Conservation (phyloP, 176 grass and related monocot genomes). For the Aegilops longissima region DNA sequence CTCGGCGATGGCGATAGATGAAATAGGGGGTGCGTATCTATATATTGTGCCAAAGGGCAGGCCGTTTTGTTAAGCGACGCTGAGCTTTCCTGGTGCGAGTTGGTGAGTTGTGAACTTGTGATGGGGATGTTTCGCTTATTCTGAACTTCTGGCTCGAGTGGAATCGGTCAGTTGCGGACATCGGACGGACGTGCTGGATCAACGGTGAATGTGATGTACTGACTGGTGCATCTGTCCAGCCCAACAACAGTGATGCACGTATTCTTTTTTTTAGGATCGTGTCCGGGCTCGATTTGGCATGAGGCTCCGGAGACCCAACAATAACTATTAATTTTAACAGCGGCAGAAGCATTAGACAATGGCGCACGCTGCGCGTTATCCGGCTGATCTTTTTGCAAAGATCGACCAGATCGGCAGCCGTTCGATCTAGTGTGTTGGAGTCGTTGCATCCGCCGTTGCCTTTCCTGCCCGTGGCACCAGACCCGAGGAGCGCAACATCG, state of each 20-base stretch:
- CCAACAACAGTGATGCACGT: background rate
- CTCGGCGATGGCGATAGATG: background rate
- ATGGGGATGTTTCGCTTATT: slow-evolving; percentile 3
- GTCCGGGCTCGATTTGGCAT: no score
- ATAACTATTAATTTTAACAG: no score
- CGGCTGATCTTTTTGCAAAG: no score
- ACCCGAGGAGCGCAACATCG: no score
- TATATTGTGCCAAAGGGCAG: background rate
- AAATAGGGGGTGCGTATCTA: background rate
- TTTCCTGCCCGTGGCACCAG: no score
- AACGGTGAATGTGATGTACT: slow-evolving; percentile 9
- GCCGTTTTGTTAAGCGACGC: slow-evolving; percentile 20
- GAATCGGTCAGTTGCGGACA: slow-evolving; percentile 2
- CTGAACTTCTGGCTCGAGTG: slow-evolving; percentile 8
- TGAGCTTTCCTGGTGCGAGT: slow-evolving; percentile 24
- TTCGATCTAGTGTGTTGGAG: no score
- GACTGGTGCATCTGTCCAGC: background rate
- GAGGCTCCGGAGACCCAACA: no score
- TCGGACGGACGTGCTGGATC: background rate
- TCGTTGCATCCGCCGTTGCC: no score
- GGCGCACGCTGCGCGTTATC: no score
- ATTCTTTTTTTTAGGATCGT: background rate
- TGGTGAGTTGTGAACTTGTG: background rate
- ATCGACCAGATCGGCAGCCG: no score
- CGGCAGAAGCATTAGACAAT: no score